These are phyloP conservation scores for Globisporangium cylindrosporum DNA, from an alignment of 352 stramenopile species.

Conservation along the genomic window DNA sequence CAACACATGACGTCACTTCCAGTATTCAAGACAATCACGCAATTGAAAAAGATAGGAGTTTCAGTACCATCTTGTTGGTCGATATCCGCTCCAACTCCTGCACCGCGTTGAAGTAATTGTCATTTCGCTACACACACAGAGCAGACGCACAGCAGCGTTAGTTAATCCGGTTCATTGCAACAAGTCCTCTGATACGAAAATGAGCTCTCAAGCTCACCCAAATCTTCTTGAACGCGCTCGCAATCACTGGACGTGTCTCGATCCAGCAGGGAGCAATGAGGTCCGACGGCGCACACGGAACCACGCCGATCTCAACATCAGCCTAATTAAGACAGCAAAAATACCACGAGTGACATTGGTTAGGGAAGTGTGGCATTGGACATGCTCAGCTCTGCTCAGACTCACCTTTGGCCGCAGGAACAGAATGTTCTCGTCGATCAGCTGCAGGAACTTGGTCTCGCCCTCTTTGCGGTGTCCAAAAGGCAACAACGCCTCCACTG, in stretches of 20 bases:
- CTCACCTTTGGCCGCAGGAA: constrained; percentile 70
- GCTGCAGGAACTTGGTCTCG: constrained; percentile 60
- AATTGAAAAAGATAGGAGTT: not conserved
- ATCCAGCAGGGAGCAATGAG: constrained; percentile 69
- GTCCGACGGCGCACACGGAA: constrained; percentile 47
- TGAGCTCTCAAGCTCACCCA: constrained; percentile 31
- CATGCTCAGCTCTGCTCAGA: not conserved
- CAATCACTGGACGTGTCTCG: constrained; percentile 51
- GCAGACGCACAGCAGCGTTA: not conserved
- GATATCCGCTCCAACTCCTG: constrained; percentile 63
- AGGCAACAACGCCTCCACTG: constrained; percentile 55
- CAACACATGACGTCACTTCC: not conserved
- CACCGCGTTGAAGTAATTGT: constrained; percentile 50
- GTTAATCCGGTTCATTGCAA: not conserved
- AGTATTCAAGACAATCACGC: not conserved
- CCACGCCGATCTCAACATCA: constrained; percentile 67
- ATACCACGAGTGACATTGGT: not conserved
- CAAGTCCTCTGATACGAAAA: not conserved
- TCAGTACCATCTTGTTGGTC: constrained; percentile 45
- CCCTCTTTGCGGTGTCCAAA: constrained; percentile 58
- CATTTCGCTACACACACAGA: constrained; percentile 37
- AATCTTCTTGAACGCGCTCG: constrained; percentile 60
- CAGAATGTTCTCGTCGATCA: constrained; percentile 54
- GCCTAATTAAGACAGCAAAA: constrained; percentile 23
- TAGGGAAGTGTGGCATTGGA: not conserved